These are phyloP conservation scores for Zarea fungicola DNA, from an alignment of 2,329 filamentous ascomycete species.

Conservation along the genomic window DNA sequence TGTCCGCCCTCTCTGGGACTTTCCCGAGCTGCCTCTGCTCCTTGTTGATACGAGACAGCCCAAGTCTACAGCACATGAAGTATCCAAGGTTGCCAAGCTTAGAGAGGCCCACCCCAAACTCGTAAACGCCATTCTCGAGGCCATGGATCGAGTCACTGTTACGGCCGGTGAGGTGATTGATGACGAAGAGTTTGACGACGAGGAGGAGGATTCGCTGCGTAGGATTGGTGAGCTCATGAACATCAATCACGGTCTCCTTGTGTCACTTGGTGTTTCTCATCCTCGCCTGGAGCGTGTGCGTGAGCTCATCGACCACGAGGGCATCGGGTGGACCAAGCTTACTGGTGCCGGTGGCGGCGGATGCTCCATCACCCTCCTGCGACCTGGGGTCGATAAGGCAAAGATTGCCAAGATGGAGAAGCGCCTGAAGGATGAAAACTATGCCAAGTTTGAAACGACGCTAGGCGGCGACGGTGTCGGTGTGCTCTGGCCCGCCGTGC, in stretches of 20 bases:
- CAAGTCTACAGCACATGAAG: constrained; percentile 80
- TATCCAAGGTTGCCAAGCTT: constrained; percentile 76
- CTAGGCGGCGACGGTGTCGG: constrained; percentile 91
- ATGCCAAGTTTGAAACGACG: constrained; percentile 80
- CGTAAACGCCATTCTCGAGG: constrained; percentile 74
- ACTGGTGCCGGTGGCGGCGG: constrained; percentile 94
- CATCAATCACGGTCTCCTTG: constrained; percentile 88
- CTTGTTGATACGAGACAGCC: constrained; percentile 84
- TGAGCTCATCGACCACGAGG: constrained; percentile 82
- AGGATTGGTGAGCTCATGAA: constrained; percentile 82
- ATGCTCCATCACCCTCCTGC: constrained; percentile 87
- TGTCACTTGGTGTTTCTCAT: constrained; percentile 90
- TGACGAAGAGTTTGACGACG: constrained; percentile 62
- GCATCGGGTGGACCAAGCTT: constrained; percentile 94
- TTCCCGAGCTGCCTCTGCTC: constrained; percentile 86
- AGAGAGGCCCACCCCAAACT: constrained; percentile 68
- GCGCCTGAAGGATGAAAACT: constrained; percentile 65
- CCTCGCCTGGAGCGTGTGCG: constrained; percentile 87
- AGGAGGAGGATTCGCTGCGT: constrained; percentile 58
- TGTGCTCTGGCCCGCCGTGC: constrained; percentile 85
- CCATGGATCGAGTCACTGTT: constrained; percentile 69
- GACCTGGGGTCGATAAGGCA: constrained; percentile 54
- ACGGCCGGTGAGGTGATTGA: constrained; percentile 50
- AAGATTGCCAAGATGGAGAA: constrained; percentile 59
- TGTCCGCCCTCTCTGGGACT: constrained; percentile 74